phyloP scores from a whole-genome alignment of 2,329 filamentous ascomycete genomes.

The Stachybotrys echinatus region DNA sequence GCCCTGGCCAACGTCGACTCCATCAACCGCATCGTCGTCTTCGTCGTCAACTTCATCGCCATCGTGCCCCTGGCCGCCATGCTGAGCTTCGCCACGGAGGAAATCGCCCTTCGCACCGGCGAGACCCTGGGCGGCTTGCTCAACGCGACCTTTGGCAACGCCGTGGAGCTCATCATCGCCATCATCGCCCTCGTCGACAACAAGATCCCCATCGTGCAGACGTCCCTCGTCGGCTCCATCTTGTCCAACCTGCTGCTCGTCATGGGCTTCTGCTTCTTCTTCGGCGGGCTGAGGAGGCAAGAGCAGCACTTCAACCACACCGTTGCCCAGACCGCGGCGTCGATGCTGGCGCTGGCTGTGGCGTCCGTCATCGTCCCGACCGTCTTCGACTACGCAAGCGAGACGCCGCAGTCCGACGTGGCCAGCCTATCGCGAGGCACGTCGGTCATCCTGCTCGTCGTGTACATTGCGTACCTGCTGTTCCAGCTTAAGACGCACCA shows the following conservation, averaged over 20 bases:
- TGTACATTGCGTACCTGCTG: conserved; percentile 78
- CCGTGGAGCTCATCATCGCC: conserved; percentile 83
- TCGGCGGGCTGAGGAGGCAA: conserved; percentile 69
- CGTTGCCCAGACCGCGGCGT: conserved; percentile 84
- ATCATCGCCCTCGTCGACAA: conserved; percentile 72
- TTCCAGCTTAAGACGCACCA: conserved; percentile 89
- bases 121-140: conserved; percentile 84
- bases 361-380: conserved; percentile 84
- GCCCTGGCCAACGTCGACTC: conserved; percentile 58
- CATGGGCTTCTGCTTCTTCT: conserved; percentile 89
- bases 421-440: conserved; percentile 66
- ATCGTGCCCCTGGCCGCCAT: conserved; percentile 87
- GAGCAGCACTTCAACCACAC: conserved; percentile 91
- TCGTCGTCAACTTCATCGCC: conserved; percentile 88
- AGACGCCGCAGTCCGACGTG: conserved; percentile 41
- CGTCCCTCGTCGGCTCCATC: conserved; percentile 86
- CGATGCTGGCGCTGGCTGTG: conserved; percentile 72
- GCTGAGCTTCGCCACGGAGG: conserved; percentile 84
- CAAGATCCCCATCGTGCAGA: conserved; percentile 83
- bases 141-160: conserved; percentile 91
- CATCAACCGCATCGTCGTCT: conserved; percentile 59
- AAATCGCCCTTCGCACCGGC: conserved; percentile 74
- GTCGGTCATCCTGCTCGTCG: conserved; percentile 72
- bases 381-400: conserved; percentile 60
- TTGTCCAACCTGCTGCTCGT: conserved; percentile 86